phyloP scores from a whole-genome alignment of 2,329 filamentous ascomycete species.

The Fusarium sp. region DNA sequence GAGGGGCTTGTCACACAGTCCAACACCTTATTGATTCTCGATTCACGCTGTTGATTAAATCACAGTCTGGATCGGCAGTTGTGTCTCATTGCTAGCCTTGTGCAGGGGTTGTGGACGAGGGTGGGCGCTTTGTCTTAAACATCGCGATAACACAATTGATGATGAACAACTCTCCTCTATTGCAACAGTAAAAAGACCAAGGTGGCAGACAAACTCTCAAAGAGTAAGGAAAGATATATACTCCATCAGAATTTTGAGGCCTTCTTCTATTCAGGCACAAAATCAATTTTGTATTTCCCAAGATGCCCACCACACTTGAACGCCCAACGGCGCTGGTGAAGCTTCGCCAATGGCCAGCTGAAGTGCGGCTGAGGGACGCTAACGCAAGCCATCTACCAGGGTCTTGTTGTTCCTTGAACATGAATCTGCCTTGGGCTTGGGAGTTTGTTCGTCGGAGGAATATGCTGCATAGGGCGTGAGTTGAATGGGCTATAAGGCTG shows the following conservation, averaged over 20 bases:
- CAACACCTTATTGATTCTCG: not conserved
- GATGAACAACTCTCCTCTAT: not conserved
- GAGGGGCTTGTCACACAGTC: conserved; percentile 12
- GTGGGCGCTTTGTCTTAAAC: not conserved
- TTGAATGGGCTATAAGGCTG: conserved; percentile 5
- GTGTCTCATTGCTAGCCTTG: not conserved
- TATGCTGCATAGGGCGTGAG: not conserved
- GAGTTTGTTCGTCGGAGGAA: not conserved
- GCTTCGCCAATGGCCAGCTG: conserved; percentile 22
- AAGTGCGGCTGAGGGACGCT: conserved; percentile 43
- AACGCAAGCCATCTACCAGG: conserved; percentile 37
- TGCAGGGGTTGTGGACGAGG: conserved; percentile 9
- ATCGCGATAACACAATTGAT: not conserved
- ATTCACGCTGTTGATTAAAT: not conserved
- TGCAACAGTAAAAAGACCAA: not conserved
- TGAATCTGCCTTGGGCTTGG: conserved; percentile 44
- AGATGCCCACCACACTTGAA: conserved; percentile 7
- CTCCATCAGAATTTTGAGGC: not conserved
- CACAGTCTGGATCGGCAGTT: conserved; percentile 1
- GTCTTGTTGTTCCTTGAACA: not conserved
- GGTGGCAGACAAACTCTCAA: not conserved
- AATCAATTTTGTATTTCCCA: not conserved
- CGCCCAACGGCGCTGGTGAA: conserved; percentile 23
- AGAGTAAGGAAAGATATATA: not conserved
- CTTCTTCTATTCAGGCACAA: not conserved